Evolutionary conservation across 169 alveolate species (phyloP), one percentile per base, ranked within the genome.

Genomic region (Plasmodium malariae): DNA sequence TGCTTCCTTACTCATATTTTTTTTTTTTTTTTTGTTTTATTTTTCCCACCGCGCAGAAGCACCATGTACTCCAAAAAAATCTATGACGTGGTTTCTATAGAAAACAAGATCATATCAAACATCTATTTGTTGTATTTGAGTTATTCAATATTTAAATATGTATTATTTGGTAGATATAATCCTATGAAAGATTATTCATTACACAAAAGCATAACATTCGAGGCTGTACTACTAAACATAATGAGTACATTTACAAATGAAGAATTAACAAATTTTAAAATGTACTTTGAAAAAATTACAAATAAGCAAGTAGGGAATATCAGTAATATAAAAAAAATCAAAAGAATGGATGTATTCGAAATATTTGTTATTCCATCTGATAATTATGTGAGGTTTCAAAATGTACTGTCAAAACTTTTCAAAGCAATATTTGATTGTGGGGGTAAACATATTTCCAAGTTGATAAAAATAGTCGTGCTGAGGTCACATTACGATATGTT

Each of bases 391-490:
- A 43, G 70, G 9, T 86, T 86, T 49, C 87, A 86, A 63, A 57
- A 19, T 9, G 55, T 86, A 7, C 21, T 86, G 17, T 55, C 92
- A 5, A 55, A 48, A 34, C 54, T 86, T 0, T 86, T 86, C 21
- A 86, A 86, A 63, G 86, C 92, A 24, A 32, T 86, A 60, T 86
- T 69, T 60, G 87, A 86, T 60, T 86, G 92, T 69, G 92, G 92
- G 21, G 92, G 92, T 7, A 86, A 59, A 70, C 87, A 86, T 32
- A 70, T 86, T 43, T 86, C 92, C 0, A 57, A 57, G 51, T 69
- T 86, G n/a, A 24, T 86, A 24, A 69, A 69, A 72, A 86, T 86
- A 28, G 92, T 59, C n/a, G 34, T 73, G 3, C n/a, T 55, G 19
- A 55, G 87, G 17, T 51, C 92, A 7, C 92, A 86, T 30, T 70